Conservation (phyloP, 257 asterid species). For the Fraxinus cuspidata region DNA sequence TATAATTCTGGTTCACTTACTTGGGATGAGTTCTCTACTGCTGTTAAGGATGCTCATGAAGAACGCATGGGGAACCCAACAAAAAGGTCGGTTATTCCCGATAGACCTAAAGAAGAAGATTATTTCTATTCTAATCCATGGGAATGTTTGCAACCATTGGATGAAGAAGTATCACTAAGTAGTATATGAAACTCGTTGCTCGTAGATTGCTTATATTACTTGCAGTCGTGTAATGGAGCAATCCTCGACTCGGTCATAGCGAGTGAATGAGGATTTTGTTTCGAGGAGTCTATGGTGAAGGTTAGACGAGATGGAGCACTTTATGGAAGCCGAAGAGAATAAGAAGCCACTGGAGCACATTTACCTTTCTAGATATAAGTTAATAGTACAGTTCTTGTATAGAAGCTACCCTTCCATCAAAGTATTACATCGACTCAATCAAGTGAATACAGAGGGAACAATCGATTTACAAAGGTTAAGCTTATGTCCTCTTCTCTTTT, state of each 20-base stretch:
- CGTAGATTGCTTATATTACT: conserved; percentile 28
- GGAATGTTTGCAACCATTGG: conserved; percentile 68
- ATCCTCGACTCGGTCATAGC: conserved; percentile 25
- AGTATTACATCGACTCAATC: conserved; percentile 40
- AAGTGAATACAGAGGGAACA: conserved; percentile 50
- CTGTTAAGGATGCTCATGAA: conserved; percentile 66
- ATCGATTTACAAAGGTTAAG: conserved; percentile 25
- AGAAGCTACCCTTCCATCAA: conserved; percentile 61
- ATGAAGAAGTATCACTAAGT: conserved; percentile 47
- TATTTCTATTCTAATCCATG: conserved; percentile 91
- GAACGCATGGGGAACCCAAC: conserved; percentile 84
- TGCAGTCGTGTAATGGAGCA: conserved; percentile 30
- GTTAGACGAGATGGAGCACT: conserved; percentile 22
- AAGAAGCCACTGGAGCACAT: conserved; percentile 20
- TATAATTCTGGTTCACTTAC: conserved; percentile 55
- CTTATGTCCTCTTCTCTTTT: not conserved
- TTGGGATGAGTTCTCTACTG: conserved; percentile 88
- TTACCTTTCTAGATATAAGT: conserved; percentile 27
- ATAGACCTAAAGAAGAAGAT: conserved; percentile 96
- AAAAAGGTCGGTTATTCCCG: conserved; percentile 68
- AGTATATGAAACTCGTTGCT: conserved; percentile 35
- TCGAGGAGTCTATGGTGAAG: conserved; percentile 31
- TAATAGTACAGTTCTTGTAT: conserved; percentile 63
- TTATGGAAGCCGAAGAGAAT: conserved; percentile 17
- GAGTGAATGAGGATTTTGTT: too few species aligned